phyloP scores from a whole-genome alignment of 331 rosid genomes.

The Pyrus hybrid region DNA sequence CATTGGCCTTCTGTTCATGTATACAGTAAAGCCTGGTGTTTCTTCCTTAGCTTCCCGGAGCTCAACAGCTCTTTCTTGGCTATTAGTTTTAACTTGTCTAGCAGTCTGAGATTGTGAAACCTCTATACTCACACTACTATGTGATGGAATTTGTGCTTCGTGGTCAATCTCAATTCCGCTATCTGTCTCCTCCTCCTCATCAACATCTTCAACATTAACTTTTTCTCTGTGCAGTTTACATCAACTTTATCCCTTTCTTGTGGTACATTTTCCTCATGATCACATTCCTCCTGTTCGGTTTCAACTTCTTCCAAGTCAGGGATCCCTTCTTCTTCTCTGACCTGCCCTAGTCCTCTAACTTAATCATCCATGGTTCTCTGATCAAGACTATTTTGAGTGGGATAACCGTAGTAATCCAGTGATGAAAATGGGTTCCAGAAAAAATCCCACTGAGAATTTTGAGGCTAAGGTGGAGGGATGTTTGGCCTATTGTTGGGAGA shows the following conservation, averaged over 20 bases:
- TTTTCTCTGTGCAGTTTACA: conserved; percentile 37
- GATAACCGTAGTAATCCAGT: conserved; percentile 67
- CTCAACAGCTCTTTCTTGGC: conserved; percentile 37
- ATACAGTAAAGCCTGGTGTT: conserved; percentile 82
- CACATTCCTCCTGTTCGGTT: conserved; percentile 44
- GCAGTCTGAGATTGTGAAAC: conserved; percentile 45
- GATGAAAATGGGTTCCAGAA: conserved; percentile 91
- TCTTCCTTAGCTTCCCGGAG: conserved; percentile 49
- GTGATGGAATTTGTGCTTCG: conserved; percentile 21
- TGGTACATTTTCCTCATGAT: conserved; percentile 20
- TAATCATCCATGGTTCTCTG: conserved; percentile 50
- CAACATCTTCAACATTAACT: conserved; percentile 56
- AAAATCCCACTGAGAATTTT: conserved; percentile 77
- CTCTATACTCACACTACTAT: conserved; percentile 25
- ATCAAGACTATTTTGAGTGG: conserved; percentile 37
- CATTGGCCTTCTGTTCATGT: conserved; percentile 64
- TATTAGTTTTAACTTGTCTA: conserved; percentile 34
- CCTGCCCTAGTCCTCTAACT: conserved; percentile 61
- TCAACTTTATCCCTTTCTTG: conserved; percentile 38
- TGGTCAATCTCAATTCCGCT: conserved; percentile 22
- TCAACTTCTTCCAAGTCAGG: conserved; percentile 80
- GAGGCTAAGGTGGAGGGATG: conserved; percentile 68
- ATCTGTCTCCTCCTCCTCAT: conserved; percentile 37
- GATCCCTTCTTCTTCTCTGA: conserved; percentile 86
- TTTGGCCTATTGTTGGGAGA: conserved; percentile 47